Conservation (phyloP, 1,284 basidiomycete species). For the Boletellus deceptivus region DNA sequence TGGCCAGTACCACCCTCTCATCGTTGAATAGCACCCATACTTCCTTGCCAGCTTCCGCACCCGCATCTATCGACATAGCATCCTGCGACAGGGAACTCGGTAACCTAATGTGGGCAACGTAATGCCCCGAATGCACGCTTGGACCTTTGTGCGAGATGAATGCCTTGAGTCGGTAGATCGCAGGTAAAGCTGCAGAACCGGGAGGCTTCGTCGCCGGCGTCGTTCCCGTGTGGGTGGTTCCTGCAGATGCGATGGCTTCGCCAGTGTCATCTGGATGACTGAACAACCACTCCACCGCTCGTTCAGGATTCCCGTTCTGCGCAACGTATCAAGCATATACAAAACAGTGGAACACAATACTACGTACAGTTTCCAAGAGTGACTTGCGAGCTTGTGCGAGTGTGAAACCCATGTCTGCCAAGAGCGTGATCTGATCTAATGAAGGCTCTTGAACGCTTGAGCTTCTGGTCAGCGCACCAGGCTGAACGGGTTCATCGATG, state of each 20-base stretch:
- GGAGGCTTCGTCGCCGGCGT: background rate
- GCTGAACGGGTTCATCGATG: constrained; percentile 81
- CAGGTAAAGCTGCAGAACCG: constrained; percentile 53
- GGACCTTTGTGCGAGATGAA: constrained; percentile 98
- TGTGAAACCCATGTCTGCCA: constrained; percentile 95
- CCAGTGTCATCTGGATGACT: constrained; percentile 88
- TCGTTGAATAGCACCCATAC: constrained; percentile 92
- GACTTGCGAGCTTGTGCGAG: constrained; percentile 84
- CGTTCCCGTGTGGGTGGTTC: constrained; percentile 11
- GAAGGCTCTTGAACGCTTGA: constrained; percentile 53
- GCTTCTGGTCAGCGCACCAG: constrained; percentile 24
- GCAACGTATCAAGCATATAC: background rate
- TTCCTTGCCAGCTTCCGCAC: constrained; percentile 33
- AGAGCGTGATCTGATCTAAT: constrained; percentile 65
- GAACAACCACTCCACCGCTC: constrained; percentile 97
- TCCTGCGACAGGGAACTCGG: constrained; percentile 2
- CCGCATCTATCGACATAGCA: constrained; percentile 20
- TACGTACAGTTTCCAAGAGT: constrained; percentile 68
- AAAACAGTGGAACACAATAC: background rate
- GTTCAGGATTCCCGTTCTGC: constrained; percentile 74
- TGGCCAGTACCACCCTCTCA: constrained; percentile 91
- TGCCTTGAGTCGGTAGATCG: constrained; percentile 78
- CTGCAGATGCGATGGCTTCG: constrained; percentile 46
- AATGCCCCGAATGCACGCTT: constrained; percentile 93
- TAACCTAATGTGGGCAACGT: constrained; percentile 76